Evolutionary conservation across 495 filamentous ascomycete genomes (phyloP).

Genomic region (Copromyces sp.): DNA sequence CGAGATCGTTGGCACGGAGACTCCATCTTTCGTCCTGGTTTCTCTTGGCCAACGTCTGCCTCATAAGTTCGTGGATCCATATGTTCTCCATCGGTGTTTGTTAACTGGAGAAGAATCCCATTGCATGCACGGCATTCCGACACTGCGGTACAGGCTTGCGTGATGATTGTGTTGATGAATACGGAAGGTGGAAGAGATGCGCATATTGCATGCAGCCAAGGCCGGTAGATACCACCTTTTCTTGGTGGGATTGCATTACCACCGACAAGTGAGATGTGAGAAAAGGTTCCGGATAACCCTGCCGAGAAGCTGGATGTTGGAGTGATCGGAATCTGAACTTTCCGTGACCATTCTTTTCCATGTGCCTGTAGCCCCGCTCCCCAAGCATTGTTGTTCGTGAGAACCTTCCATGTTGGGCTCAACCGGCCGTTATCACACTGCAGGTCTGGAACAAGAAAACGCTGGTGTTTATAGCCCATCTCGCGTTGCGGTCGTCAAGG

Average conservation of each 20-base stretch:
- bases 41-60: background rate
- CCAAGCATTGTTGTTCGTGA: background rate
- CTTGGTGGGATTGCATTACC: background rate
- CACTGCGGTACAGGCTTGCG: background rate
- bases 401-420: background rate
- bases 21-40: background rate
- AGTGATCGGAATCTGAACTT: background rate
- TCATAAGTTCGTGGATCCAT: background rate
- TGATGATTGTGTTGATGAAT: background rate
- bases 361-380: background rate
- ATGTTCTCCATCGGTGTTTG: background rate
- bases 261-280: background rate
- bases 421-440: background rate
- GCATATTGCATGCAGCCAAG: background rate
- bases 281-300: background rate
- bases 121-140: background rate
- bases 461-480: conserved; percentile 46
- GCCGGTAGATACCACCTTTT: background rate
- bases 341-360: background rate
- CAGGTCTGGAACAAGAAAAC: background rate
- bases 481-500: conserved; percentile 27
- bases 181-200: background rate
- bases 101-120: background rate
- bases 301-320: background rate
- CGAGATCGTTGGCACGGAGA: background rate